Conservation (phyloP, 345 rosid genomes). For the Brassica rapa region DNA sequence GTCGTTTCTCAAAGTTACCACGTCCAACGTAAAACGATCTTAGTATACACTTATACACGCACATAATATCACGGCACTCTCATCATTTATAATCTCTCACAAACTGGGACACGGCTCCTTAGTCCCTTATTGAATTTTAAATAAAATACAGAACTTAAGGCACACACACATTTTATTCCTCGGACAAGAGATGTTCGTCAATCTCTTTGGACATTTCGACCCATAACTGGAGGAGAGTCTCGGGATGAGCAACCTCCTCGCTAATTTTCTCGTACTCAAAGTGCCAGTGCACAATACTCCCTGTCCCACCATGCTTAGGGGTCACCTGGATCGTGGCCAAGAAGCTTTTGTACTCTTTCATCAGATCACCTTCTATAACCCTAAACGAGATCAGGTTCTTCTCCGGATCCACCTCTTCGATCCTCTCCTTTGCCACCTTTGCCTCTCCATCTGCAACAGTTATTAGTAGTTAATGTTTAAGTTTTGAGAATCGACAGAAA, state of each 20-base stretch:
- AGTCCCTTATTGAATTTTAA: constrained; percentile 16
- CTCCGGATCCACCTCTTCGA: constrained; percentile 29
- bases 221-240: constrained; percentile 34
- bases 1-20: constrained; percentile 2
- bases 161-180: constrained; percentile 23
- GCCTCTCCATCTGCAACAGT: constrained; percentile 29
- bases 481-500: background rate
- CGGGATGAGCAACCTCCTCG: constrained; percentile 43
- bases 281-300: constrained; percentile 38
- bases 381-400: constrained; percentile 28
- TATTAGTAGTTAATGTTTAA: background rate
- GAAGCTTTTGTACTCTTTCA: constrained; percentile 38
- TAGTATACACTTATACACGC: background rate
- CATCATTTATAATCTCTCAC: background rate
- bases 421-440: constrained; percentile 35
- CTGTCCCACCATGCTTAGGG: constrained; percentile 23
- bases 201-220: constrained; percentile 39
- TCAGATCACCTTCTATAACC: constrained; percentile 38
- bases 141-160: background rate
- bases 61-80: constrained; percentile 10
- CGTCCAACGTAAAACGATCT: background rate
- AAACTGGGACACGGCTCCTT: constrained; percentile 16
- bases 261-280: constrained; percentile 43
- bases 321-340: constrained; percentile 24
- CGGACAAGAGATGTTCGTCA: constrained; percentile 34